Base-by-base conservation (phyloP, 108 stramenopile genomes). In the Nitzschia putrida region DNA sequence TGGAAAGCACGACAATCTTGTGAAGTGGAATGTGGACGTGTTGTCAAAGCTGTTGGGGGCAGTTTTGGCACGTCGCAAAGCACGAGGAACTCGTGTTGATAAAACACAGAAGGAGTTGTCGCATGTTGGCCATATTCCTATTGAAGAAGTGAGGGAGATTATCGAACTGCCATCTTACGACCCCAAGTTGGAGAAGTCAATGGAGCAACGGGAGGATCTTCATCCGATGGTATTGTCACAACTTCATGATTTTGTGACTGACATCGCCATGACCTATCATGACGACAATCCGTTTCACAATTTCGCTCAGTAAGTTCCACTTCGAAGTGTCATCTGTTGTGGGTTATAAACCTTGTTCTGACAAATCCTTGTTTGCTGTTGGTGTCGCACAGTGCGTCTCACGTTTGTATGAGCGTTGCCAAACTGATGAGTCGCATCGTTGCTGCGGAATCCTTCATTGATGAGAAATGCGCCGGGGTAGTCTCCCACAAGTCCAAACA, bases 271-370 rank as follows among this genome's bases (percentile, higher is more conserved):
- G 20, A 59, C 57, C 0, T 59, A 59, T 7, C 57, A 39, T 16
- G 75, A 76, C n/a, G 57, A 59, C 3, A 59, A 59, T 39, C 57
- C 57, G 40, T 59, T 59, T 29, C 57, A 59, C 38, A 59, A 59
- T 38, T 59, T 59, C 37, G 57, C 29, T 4, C 29, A 34, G 29
- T 34, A 34, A 34, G 29, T 34, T n/a, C n/a, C n/a, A n/a, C n/a
- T n/a, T n/a, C n/a, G n/a, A n/a, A n/a, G n/a, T n/a, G n/a, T n/a
- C n/a, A n/a, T n/a, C n/a, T n/a, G n/a, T n/a, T n/a, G n/a, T n/a
- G n/a, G n/a, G n/a, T n/a, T n/a, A n/a, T n/a, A n/a, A n/a, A n/a
- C n/a, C n/a, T n/a, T n/a, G n/a, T n/a, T n/a, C n/a, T n/a, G n/a
- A n/a, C n/a, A n/a, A n/a, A n/a, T n/a, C n/a, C n/a, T n/a, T n/a